Conservation (phyloP, 768 basidiomycete species). For the Naganishia friedmannii region DNA sequence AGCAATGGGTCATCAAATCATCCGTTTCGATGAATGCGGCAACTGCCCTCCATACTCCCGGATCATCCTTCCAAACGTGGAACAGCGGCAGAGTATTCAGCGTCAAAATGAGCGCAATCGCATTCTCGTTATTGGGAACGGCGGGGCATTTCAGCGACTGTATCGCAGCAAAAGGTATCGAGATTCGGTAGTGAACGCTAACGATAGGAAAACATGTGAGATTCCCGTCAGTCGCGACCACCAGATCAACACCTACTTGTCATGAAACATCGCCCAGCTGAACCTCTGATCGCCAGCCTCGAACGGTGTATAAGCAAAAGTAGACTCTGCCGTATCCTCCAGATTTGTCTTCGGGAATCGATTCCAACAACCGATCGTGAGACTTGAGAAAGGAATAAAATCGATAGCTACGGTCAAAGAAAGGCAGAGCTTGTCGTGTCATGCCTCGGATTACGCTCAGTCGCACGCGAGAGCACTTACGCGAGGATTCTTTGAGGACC, state of each 20-base stretch:
- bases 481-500: conserved; percentile 15
- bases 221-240: background rate
- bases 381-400: conserved; percentile 11
- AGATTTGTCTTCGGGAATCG: background rate
- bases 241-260: background rate
- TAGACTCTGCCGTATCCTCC: conserved; percentile 3
- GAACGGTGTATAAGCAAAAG: conserved; percentile 21
- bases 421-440: background rate
- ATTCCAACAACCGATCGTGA: conserved; percentile 4
- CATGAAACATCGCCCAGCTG: conserved; percentile 15
- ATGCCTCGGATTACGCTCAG: background rate
- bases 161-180: conserved; percentile 9
- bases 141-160: background rate
- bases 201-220: background rate
- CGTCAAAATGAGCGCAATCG: background rate
- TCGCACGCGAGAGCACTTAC: background rate
- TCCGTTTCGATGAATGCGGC: conserved; percentile 1
- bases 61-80: background rate
- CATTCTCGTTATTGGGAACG: background rate
- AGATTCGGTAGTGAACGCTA: conserved; percentile 15
- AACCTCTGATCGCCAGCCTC: conserved; percentile 11
- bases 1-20: conserved; percentile 14
- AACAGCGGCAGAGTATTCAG: conserved; percentile 2
- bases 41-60: background rate
- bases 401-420: conserved; percentile 1